These are phyloP conservation scores for Oidium heveae DNA, from an alignment of 2,329 filamentous ascomycete genomes.

Conservation along the genomic window DNA sequence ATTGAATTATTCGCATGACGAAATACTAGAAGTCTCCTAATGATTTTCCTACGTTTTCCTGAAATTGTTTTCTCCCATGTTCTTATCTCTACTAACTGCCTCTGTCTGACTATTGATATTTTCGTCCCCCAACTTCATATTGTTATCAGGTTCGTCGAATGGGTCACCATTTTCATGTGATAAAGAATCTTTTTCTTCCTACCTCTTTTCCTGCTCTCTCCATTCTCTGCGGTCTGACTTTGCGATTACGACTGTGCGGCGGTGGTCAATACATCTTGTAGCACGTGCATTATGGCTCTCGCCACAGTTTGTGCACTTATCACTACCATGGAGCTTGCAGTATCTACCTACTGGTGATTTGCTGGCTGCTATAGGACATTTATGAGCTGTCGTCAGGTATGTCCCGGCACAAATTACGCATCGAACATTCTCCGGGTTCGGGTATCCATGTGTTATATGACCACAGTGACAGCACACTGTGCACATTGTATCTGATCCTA, in stretches of 20 bases:
- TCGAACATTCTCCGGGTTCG: neutral
- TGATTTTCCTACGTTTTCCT: too few relatives aligned
- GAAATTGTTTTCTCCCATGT: too few relatives aligned
- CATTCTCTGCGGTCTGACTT: neutral
- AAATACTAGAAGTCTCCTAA: fast-evolving
- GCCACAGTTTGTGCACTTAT: neutral
- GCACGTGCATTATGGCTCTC: neutral
- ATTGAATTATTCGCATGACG: neutral
- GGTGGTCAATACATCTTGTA: neutral
- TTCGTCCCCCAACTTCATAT: too few relatives aligned
- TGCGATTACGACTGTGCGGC: neutral
- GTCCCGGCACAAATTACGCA: neutral
- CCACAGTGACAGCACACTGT: neutral
- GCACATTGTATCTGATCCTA: neutral
- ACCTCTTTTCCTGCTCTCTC: neutral
- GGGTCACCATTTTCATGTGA: neutral
- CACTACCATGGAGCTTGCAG: neutral
- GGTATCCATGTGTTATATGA: neutral
- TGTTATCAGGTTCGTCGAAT: neutral
- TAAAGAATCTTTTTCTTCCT: neutral
- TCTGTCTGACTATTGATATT: too few relatives aligned
- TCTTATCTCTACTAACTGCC: too few relatives aligned
- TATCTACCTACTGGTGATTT: neutral
- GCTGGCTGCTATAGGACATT: neutral
- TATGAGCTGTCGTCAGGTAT: neutral